These are phyloP conservation scores for Cavenderia fasciculata DNA, from an alignment of 78 protist genomes.

Conservation along the genomic window DNA sequence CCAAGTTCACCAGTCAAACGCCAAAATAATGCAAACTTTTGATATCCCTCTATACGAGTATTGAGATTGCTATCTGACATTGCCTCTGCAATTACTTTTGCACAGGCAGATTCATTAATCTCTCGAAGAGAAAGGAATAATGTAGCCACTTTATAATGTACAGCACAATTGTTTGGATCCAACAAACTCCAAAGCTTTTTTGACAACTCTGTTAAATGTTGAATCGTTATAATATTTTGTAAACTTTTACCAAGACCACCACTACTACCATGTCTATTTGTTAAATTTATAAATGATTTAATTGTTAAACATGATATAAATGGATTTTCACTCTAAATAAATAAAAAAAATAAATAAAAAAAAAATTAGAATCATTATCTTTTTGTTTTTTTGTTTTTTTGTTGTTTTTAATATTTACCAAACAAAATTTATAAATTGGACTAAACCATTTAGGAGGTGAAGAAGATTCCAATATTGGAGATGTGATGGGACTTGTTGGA, in stretches of 20 bases:
- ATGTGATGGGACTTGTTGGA: background rate
- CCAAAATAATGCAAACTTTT: conserved; percentile 77
- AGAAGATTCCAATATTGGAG: conserved; percentile 31
- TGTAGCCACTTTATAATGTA: conserved; percentile 66
- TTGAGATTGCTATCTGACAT: conserved; percentile 34
- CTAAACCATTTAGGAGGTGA: conserved; percentile 62
- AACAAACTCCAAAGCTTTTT: conserved; percentile 67
- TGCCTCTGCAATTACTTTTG: conserved; percentile 64
- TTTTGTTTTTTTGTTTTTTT: too few relatives aligned
- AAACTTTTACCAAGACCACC: conserved; percentile 3
- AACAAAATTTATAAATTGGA: conserved; percentile 49
- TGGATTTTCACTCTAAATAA: conserved; percentile 68
- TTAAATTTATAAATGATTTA: conserved; percentile 32
- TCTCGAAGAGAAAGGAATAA: conserved; percentile 21
- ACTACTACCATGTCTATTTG: conserved; percentile 26
- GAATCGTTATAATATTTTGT: conserved; percentile 10
- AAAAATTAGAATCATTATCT: too few relatives aligned
- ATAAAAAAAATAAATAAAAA: too few relatives aligned
- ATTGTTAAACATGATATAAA: conserved; percentile 57
- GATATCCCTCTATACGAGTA: conserved; percentile 39
- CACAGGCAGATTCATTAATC: conserved; percentile 22
- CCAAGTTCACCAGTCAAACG: conserved; percentile 75
- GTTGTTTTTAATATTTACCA: too few relatives aligned
- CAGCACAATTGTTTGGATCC: conserved; percentile 45
- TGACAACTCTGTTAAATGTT: conserved; percentile 18